These are phyloP conservation scores for Didymella glomerata DNA, from an alignment of 2,329 filamentous ascomycete species.

Conservation along the genomic window DNA sequence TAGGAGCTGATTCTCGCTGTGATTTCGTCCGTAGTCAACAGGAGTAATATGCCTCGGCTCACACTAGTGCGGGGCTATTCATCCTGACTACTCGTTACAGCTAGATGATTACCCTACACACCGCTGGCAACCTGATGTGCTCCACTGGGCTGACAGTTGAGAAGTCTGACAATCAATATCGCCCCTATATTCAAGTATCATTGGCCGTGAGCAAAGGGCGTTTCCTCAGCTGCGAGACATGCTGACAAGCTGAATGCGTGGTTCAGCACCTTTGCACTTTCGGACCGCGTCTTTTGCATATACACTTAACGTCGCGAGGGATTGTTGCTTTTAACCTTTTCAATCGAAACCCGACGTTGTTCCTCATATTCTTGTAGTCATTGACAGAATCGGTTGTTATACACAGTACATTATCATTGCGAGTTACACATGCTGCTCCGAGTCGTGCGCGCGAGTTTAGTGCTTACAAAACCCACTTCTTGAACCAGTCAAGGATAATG, in stretches of 20 bases:
- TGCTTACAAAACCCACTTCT: slow-evolving; percentile 35
- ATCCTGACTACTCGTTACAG: background rate
- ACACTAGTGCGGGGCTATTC: slow-evolving; percentile 12
- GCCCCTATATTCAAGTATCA: background rate
- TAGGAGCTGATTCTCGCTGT: background rate
- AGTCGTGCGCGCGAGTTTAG: background rate
- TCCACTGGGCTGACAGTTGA: slow-evolving; percentile 3
- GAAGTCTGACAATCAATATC: background rate
- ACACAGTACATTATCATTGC: background rate
- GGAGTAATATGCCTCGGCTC: slow-evolving; percentile 9
- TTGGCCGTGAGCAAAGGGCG: background rate
- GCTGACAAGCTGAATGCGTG: background rate
- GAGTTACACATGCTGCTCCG: background rate
- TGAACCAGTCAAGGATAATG: slow-evolving; percentile 46
- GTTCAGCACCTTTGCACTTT: background rate
- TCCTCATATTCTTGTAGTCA: background rate
- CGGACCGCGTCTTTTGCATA: background rate
- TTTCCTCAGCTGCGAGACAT: background rate
- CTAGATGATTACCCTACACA: background rate
- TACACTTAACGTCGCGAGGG: background rate
- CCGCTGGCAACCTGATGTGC: background rate
- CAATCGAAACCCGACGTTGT: background rate
- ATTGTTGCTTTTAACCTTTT: background rate
- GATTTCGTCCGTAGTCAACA: background rate
- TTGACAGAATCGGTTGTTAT: background rate